Percentiles rank a stretch among this genome's conserved stretches.
These are phyloP conservation scores for Lodderomyces elongisporus DNA, from an alignment of 1,139 yeast species.

Conservation along the genomic window DNA sequence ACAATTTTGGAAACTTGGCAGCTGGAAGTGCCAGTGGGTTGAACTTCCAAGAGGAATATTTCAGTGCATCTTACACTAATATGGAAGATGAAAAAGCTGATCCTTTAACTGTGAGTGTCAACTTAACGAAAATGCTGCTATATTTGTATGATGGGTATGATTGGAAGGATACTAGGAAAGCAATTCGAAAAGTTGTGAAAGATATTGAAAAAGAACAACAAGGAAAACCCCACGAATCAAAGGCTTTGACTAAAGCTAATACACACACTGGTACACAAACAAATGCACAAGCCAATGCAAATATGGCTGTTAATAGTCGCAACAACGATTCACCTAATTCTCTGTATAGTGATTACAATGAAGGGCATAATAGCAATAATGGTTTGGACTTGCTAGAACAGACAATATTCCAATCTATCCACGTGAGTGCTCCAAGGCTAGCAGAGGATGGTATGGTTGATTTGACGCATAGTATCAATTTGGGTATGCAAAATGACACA, in stretches of 20 bases:
- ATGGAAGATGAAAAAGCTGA: conserved; percentile 13
- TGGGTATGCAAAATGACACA: conserved; percentile 31
- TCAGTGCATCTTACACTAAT: conserved; percentile 7
- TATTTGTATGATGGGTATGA: conserved; percentile 87
- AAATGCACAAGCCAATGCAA: too few relatives aligned
- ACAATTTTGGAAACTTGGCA: conserved; percentile 4
- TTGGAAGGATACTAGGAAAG: conserved; percentile 74
- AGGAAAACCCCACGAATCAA: too few relatives aligned
- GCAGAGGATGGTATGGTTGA: conserved; percentile 34
- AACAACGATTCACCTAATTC: background rate
- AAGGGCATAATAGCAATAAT: background rate
- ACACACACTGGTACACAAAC: too few relatives aligned
- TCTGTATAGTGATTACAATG: background rate
- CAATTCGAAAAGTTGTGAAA: conserved; percentile 59
- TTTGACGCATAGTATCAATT: conserved; percentile 51
- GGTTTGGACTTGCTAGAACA: conserved; percentile 38
- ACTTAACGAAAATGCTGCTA: conserved; percentile 39
- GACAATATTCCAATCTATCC: conserved; percentile 67
- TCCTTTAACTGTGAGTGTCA: conserved; percentile 30
- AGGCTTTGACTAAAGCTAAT: too few relatives aligned
- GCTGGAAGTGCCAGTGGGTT: conserved; percentile 8
- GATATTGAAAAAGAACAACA: conserved; percentile 45
- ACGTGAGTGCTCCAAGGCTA: conserved; percentile 55
- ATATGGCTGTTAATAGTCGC: too few relatives aligned
- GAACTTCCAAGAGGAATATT: conserved; percentile 12